Base-by-base conservation (phyloP, 441 rosid species). In the Bruguiera hainesii region DNA sequence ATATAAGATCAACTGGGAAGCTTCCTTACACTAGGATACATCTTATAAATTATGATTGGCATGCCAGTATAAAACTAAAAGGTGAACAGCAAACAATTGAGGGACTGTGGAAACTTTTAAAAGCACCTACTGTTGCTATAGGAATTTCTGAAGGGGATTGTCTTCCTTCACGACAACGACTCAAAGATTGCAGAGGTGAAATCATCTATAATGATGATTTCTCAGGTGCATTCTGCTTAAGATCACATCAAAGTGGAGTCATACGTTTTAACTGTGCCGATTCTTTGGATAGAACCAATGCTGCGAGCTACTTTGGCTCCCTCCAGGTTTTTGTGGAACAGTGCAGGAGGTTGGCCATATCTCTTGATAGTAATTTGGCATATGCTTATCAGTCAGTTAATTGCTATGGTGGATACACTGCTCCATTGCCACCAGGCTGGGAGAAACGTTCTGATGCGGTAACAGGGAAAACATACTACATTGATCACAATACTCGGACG, bases 341-440 rank as follows among this genome's bases (percentile, higher is more conserved):
- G 69, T 87, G 98, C 80, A 78, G 88, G 83, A 80, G 97, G 73
- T 83, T 95, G 71, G 87, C 88, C 66, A 83, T 95, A 75, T 90
- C 98, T 68, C 97, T 92, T 81, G 98, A 95, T 73, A 90, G 86
- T 75, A 89, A 95, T 80, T 62, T 84, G 71, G 82, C 84, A 59
- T 80, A 72, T 81, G 90, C 83, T 69, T 72, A 80, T 77, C 85
- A 80, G 63, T 80, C 99, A 63, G 73, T 69, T 74, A 85, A 80
- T 70, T 85, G 78, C 46, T 61, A 79, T 69, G 85, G 84, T 31
- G 97, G 89, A 50, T 90, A 89, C 82, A 79, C 74, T 66, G 96
- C 98, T 76, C 96, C 97, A 29, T 82, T 95, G 82, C 99, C 99
- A 67, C 96, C 89, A 0, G 98, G 99, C 62, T 95, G 99, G 98